Conservation (phyloP, 805 yeast genomes). For the Candida xyloterini region DNA sequence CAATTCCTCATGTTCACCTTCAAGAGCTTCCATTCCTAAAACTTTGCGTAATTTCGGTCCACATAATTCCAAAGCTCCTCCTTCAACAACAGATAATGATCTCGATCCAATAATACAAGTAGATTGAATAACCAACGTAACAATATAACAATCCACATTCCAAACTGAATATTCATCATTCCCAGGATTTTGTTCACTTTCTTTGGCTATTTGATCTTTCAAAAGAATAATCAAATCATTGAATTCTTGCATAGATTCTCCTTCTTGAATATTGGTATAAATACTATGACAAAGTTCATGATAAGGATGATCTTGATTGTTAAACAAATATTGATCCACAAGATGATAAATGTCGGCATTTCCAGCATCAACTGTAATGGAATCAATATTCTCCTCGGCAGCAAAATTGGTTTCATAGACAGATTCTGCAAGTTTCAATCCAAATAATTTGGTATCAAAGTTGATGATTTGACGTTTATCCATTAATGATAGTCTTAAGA, state of each 20-base stretch:
- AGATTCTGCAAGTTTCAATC: slow-evolving; percentile 25
- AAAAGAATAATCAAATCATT: slow-evolving; percentile 25
- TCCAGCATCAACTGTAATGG: slow-evolving; percentile 21
- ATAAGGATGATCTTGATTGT: slow-evolving; percentile 33
- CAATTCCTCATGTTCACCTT: slow-evolving; percentile 14
- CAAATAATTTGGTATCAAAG: slow-evolving; percentile 38
- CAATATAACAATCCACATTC: slow-evolving; percentile 40
- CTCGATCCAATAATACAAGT: slow-evolving; percentile 83
- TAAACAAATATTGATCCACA: slow-evolving; percentile 34
- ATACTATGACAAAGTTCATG: slow-evolving; percentile 33
- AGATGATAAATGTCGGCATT: slow-evolving; percentile 31
- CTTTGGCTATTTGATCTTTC: slow-evolving; percentile 18
- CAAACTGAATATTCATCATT: slow-evolving; percentile 15
- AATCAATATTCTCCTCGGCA: slow-evolving; percentile 20
- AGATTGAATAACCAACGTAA: slow-evolving; percentile 64
- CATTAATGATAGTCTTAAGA: slow-evolving; percentile 44
- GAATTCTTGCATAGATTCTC: slow-evolving; percentile 29
- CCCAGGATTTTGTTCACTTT: slow-evolving; percentile 4
- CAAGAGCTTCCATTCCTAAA: slow-evolving; percentile 22
- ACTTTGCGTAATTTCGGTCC: slow-evolving; percentile 28
- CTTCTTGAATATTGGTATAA: slow-evolving; percentile 33
- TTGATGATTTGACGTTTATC: slow-evolving; percentile 33
- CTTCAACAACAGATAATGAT: slow-evolving; percentile 74
- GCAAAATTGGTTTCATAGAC: slow-evolving; percentile 16
- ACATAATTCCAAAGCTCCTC: slow-evolving; percentile 38